Evolutionary conservation across 2,329 filamentous ascomycete species (phyloP), one percentile per base, ranked within the genome.

Genomic region (Fusarium sp.): DNA sequence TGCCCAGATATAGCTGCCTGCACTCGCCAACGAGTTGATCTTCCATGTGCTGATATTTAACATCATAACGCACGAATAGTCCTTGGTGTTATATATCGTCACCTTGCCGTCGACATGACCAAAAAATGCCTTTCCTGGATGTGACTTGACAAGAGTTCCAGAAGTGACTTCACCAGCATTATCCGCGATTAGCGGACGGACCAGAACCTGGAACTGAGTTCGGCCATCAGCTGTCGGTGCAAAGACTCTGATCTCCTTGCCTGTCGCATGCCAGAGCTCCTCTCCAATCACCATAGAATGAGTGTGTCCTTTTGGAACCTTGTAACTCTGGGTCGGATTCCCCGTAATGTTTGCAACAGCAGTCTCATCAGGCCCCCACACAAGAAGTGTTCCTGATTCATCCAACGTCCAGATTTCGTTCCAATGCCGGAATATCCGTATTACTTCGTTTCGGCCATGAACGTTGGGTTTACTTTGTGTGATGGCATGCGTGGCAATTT

Each of bases 381-480:
- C 88, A 70, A 94, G 90, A 15, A 99, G 82, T 45, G 92, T 92
- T 13, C 96, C 96, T 46, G 92, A 90, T 68, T 98, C 95, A 77
- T 98, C 96, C 48, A 99, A 79, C 0, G 95, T 95, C 96, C 96
- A 99, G 78, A 99, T 88, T 75, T 98, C 93, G 71, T 94, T 93
- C 66, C 89, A 91, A 78, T 97, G 92, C 39, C 96, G 90, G 76
- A 93, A 92, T 42, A 99, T 97, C 73, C 90, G 93, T 68, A 93
- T 88, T 51, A 99, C 87, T 72, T 97, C 93, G 65, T 90, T 87
- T 42, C 93, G 89, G 9, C 90, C 89, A 74, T 98, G 96, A 3
- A 92, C 92, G 51, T 85, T 89, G 3, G 87, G 81, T 73, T 92
- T 93, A 18, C 87, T 91, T 28, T 87, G 84, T 15, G 93, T 84